Base-by-base conservation (phyloP, 257 asterid species). In the Scutellaria baicalensis region DNA sequence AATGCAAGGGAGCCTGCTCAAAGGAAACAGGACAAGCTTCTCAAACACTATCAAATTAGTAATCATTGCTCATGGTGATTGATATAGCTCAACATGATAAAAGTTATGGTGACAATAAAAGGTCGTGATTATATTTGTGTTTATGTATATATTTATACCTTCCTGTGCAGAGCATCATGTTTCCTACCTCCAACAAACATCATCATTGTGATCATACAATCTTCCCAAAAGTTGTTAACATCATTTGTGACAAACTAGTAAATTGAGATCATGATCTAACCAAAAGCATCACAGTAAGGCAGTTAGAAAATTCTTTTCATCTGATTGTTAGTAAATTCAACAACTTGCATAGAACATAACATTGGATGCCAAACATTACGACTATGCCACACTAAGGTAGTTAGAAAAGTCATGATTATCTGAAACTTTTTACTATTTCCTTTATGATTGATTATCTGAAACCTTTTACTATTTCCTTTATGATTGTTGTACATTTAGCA, bases 161-260 rank as follows among this genome's bases (percentile, higher is more conserved):
- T 14, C 49, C 35, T 35, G 31, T 52, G 74, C 63, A 50, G 18
- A 68, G 9, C 38, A 64, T 21, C 54, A 58, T 65, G 54, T 59
- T 51, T 33, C 74, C 42, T 38, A 51, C 64, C 56, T 64, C 59
- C 33, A 74, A 64, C 31, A 36, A 21, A 68, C 7, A 33, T 63
- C 39, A 75, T 68, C 55, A 66, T 48, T 66, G 69, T 64, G 51
- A 43, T 27, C 51, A 58, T 20, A 39, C 33, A 73, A 76, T 67
- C 64, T 63, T 61, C 70, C 57, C 50, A 63, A 68, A 67, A 69
- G 66, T 40, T 21, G 17, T 60, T 17, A 33, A 49, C 68, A 51
- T 18, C 38, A 70, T 47, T 49, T 31, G 64, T 16, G 60, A 27
- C 27, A 16, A 58, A 63, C 50, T 31, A 64, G 36, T 43, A 40